These are phyloP conservation scores for Ilex paraguariensis DNA, from an alignment of 305 asterid species.

Conservation along the genomic window DNA sequence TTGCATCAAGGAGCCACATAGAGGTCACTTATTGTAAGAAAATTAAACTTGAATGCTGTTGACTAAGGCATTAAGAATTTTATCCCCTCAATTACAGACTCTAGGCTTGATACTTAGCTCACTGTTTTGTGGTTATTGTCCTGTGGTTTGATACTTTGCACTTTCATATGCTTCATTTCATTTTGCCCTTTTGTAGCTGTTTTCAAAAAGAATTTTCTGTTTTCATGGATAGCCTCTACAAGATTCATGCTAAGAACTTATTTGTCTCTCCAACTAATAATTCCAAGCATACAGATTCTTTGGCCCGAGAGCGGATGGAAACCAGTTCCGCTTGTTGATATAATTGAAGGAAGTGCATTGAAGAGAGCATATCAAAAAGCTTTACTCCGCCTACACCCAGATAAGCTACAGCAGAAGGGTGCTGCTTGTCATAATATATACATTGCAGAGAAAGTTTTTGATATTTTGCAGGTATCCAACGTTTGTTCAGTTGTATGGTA, in stretches of 20 bases:
- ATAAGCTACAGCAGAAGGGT: constrained; percentile 93
- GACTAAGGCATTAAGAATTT: too few species aligned
- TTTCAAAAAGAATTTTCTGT: too few species aligned
- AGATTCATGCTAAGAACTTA: background rate
- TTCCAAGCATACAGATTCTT: constrained; percentile 50
- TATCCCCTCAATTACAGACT: too few species aligned
- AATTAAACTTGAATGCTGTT: too few species aligned
- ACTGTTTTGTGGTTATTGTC: background rate
- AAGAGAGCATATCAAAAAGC: constrained; percentile 89
- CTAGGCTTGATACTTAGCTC: too few species aligned
- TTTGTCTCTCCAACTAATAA: background rate
- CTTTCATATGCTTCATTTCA: too few species aligned
- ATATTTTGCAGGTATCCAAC: constrained; percentile 74
- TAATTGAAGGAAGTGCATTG: constrained; percentile 71
- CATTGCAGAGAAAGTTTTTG: constrained; percentile 80
- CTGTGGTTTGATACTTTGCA: background rate
- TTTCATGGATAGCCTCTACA: too few species aligned
- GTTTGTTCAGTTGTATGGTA: background rate
- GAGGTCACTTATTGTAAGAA: too few species aligned
- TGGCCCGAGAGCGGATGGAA: constrained; percentile 92
- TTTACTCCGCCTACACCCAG: constrained; percentile 80
- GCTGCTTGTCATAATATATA: constrained; percentile 71
- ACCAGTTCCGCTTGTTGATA: constrained; percentile 77
- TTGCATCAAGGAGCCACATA: too few species aligned
- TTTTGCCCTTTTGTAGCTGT: background rate